Evolutionary conservation across 2,329 filamentous ascomycete species (phyloP), one percentile per base, ranked within the genome.

Genomic region (Botrytis galanthina): DNA sequence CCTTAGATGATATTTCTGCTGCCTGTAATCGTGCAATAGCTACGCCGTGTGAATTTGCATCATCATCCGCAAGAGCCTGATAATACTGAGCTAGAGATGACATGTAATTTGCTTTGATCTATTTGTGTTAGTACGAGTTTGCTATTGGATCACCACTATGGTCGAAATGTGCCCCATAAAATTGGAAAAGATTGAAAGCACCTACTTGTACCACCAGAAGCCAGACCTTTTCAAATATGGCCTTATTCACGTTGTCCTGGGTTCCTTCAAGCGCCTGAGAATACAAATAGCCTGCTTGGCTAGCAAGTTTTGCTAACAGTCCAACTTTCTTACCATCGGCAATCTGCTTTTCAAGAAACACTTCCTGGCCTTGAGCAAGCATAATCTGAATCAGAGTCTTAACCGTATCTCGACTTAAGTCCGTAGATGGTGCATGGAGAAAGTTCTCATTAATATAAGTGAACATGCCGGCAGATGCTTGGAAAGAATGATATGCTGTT

Each of bases 371-470:
- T 83, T 99, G 96, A 1, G 95, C 97, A 72, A 99, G 88, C 87
- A 94, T 98, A 74, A 99, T 90, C 70, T 91, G 89, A 81, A 99
- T 98, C 77, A 99, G 84, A 0, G 94, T 94, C 84, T 98, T 98
- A 80, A 99, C 94, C 0, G 96, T 99, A 69, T 99, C 95, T 75
- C 96, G 87, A 82, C 95, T 98, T 66, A 99, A 84, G 80, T 99
- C 96, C n/a, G 93, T 95, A 14, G 95, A 98, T 0, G 97, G 96
- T 1, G 96, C 96, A 80, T 99, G 96, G 51, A 99, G 86, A 82
- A 99, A 99, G 84, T 99, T 99, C 84, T 99, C 96, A 83, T 99
- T 99, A 85, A 99, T 99, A 80, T 99, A 99, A 71, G 95, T 98
- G 83, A 98, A 99, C 96, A 99, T 99, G 84, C 96, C 96, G 16